Evolutionary conservation across 768 basidiomycete species (phyloP).

Genomic region (Rhodosporidiobolus odoratus): DNA sequence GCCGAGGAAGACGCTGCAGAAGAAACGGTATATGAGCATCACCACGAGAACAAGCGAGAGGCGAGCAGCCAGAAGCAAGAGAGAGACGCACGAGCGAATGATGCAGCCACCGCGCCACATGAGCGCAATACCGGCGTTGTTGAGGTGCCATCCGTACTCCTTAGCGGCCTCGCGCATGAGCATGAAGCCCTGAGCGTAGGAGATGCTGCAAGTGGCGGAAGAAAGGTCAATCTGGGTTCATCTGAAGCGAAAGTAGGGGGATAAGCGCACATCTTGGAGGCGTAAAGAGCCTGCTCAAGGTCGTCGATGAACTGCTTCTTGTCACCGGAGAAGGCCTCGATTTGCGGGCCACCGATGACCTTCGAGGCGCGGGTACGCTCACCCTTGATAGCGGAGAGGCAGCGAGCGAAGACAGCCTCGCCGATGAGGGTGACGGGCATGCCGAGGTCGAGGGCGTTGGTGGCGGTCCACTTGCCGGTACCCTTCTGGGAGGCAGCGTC

Average conservation of each 20-base stretch:
- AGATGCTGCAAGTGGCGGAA: slow-evolving; percentile 54
- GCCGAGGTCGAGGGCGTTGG: slow-evolving; percentile 83
- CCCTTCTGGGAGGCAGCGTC: slow-evolving; percentile 98
- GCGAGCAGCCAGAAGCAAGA: too few relatives aligned
- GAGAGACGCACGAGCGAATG: slow-evolving; percentile 64
- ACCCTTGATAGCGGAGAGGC: slow-evolving; percentile 91
- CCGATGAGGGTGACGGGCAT: slow-evolving; percentile 90
- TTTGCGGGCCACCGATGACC: slow-evolving; percentile 79
- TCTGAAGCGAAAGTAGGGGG: not conserved
- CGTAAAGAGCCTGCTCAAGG: slow-evolving; percentile 97
- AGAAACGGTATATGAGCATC: slow-evolving; percentile 41
- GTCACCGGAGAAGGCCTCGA: slow-evolving; percentile 91
- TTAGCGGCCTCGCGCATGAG: slow-evolving; percentile 97
- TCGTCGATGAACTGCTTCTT: slow-evolving; percentile 99
- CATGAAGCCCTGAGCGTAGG: slow-evolving; percentile 99
- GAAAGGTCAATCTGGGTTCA: not conserved
- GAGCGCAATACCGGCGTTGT: slow-evolving; percentile 92
- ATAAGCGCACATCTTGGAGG: slow-evolving; percentile 70
- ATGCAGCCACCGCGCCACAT: slow-evolving; percentile 99
- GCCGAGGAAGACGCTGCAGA: slow-evolving; percentile 76
- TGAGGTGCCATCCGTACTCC: slow-evolving; percentile 82
- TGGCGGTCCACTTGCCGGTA: slow-evolving; percentile 99
- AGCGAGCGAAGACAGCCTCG: slow-evolving; percentile 98
- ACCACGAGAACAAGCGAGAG: not conserved
- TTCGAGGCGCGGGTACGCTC: slow-evolving; percentile 93